Percentiles rank a stretch among this genome's conserved stretches.
phyloP scores from a whole-genome alignment of 176 grass and related monocot genomes.

The Panicum miliaceum region DNA sequence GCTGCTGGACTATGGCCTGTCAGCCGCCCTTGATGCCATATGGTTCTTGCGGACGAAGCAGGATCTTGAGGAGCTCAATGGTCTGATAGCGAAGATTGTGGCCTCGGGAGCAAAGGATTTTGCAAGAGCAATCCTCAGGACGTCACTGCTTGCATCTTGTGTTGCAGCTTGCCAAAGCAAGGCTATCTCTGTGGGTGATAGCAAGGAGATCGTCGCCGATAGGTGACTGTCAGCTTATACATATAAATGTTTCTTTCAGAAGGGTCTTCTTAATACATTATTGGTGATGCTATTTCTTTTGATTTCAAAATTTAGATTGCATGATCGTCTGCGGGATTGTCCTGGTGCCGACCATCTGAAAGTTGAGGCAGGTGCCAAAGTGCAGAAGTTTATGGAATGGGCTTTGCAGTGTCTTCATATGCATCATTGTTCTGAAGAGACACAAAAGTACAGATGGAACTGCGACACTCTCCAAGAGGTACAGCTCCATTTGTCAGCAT shows the following conservation, averaged over 20 bases:
- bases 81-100: constrained; percentile 68
- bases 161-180: constrained; percentile 83
- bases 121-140: constrained; percentile 74
- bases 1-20: constrained; percentile 73
- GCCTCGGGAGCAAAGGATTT: constrained; percentile 77
- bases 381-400: constrained; percentile 91
- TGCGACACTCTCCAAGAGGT: constrained; percentile 60
- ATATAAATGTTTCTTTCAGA: background rate
- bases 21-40: constrained; percentile 67
- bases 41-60: constrained; percentile 75
- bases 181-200: constrained; percentile 55
- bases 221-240: constrained; percentile 44
- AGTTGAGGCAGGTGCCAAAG: constrained; percentile 67
- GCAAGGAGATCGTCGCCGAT: constrained; percentile 67
- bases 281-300: constrained; percentile 22
- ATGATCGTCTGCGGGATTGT: constrained; percentile 83
- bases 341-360: constrained; percentile 70
- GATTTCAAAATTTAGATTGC: constrained; percentile 47
- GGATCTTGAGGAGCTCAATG: constrained; percentile 60
- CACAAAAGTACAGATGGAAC: constrained; percentile 33
- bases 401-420: constrained; percentile 77
- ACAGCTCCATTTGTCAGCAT: constrained; percentile 75
- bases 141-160: constrained; percentile 68
- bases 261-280: constrained; percentile 8
- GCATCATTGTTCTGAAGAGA: constrained; percentile 60